Evolutionary conservation across 1,139 yeast genomes (phyloP).

Genomic region (Kluyveromyces sp.): DNA sequence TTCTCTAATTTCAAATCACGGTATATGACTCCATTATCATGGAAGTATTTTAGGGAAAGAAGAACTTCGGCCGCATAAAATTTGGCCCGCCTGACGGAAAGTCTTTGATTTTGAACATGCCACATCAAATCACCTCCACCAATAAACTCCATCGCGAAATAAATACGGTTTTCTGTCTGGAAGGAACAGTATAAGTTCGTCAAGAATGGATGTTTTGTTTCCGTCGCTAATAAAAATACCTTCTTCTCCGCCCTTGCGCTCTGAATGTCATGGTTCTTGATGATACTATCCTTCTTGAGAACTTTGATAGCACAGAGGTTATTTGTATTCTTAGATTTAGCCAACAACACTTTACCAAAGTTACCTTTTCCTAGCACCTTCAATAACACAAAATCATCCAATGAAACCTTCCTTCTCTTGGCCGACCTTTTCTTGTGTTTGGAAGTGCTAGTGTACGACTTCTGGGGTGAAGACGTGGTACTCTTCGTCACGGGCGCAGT

Average conservation of each 20-base stretch:
- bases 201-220: conserved; percentile 86
- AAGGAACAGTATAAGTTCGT: conserved; percentile 89
- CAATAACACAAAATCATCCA: conserved; percentile 88
- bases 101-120: conserved; percentile 92
- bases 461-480: conserved; percentile 18
- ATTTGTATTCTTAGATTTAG: conserved; percentile 72
- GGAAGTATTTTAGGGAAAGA: conserved; percentile 84
- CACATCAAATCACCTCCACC: conserved; percentile 99
- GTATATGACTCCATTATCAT: conserved; percentile 91
- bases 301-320: conserved; percentile 91
- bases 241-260: conserved; percentile 91
- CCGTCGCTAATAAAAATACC: conserved; percentile 84
- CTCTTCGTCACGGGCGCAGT: not conserved
- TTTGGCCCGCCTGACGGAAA: conserved; percentile 86
- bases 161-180: conserved; percentile 94
- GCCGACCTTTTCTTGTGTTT: conserved; percentile 22
- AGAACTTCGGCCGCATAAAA: conserved; percentile 96
- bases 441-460: conserved; percentile 18
- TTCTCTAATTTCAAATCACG: conserved; percentile 95
- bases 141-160: conserved; percentile 96
- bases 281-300: conserved; percentile 86
- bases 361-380: conserved; percentile 97
- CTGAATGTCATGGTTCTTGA: conserved; percentile 93
- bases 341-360: conserved; percentile 95
- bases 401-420: conserved; percentile 61